These are phyloP conservation scores for Colletotrichum paranaense DNA, from an alignment of 2,329 filamentous ascomycete genomes.

Conservation along the genomic window DNA sequence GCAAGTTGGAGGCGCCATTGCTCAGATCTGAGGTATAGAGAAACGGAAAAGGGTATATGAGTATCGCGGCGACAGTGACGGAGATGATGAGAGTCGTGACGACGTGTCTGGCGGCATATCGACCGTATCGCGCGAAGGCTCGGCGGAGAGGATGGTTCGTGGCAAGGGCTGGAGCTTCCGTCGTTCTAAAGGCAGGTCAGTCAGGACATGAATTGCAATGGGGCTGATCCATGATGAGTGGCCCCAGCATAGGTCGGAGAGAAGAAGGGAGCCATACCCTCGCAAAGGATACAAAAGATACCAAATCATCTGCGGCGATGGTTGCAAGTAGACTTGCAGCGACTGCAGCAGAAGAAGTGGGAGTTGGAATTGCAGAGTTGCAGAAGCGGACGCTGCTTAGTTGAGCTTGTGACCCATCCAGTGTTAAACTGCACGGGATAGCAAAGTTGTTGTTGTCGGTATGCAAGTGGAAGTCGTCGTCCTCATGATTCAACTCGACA, in stretches of 20 bases:
- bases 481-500: conserved; percentile 26
- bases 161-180: conserved; percentile 75
- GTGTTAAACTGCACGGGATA: conserved; percentile 3
- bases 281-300: conserved; percentile 81
- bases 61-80: conserved; percentile 75
- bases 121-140: conserved; percentile 76
- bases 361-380: conserved; percentile 9
- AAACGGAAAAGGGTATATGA: conserved; percentile 81
- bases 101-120: conserved; percentile 78
- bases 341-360: conserved; percentile 23
- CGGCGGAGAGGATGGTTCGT: conserved; percentile 73
- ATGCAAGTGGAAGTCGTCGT: conserved; percentile 16
- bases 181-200: conserved; percentile 65
- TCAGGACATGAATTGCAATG: conserved; percentile 13
- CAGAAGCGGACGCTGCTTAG: conserved; percentile 18
- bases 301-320: conserved; percentile 71
- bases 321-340: conserved; percentile 34
- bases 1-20: conserved; percentile 77
- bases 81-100: conserved; percentile 79
- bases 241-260: neutral
- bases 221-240: neutral
- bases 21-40: conserved; percentile 79
- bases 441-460: neutral
- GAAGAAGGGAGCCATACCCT: conserved; percentile 64
- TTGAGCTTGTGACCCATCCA: conserved; percentile 27